phyloP scores from a whole-genome alignment of 1,139 yeast species.

The Kurtzmaniella quercitrusa region DNA sequence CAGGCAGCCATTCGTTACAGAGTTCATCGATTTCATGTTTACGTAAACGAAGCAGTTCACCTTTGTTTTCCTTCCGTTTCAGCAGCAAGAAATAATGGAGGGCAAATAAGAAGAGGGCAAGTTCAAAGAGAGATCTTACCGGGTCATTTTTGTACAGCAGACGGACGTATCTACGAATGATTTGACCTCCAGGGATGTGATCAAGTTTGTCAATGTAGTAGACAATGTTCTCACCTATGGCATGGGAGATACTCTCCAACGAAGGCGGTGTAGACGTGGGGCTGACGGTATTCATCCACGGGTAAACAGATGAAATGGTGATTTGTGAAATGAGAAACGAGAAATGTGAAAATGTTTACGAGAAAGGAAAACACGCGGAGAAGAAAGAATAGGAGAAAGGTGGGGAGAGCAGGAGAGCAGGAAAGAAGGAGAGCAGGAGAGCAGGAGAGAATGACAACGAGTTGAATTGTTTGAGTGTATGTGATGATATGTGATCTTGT shows the following conservation, averaged over 20 bases:
- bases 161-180: slow-evolving; percentile 69
- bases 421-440: no score
- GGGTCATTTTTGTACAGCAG: slow-evolving; percentile 97
- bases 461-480: no score
- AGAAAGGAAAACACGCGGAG: background rate
- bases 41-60: slow-evolving; percentile 62
- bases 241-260: slow-evolving; percentile 33
- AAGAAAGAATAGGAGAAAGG: no score
- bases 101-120: slow-evolving; percentile 77
- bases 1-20: slow-evolving; percentile 89
- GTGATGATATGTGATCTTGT: no score
- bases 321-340: no score
- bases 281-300: background rate
- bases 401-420: background rate
- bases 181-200: slow-evolving; percentile 75
- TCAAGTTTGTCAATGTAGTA: slow-evolving; percentile 34
- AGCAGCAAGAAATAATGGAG: slow-evolving; percentile 78
- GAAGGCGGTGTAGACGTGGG: slow-evolving; percentile 28
- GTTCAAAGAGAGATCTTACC: slow-evolving; percentile 77
- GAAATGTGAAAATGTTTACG: background rate
- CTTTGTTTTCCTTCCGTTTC: slow-evolving; percentile 74
- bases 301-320: background rate
- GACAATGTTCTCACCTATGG: slow-evolving; percentile 33
- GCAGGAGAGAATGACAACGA: no score
- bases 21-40: slow-evolving; percentile 75